These are phyloP conservation scores for Saccharomycopsis sp. DNA, from an alignment of 805 yeast genomes.

Conservation along the genomic window DNA sequence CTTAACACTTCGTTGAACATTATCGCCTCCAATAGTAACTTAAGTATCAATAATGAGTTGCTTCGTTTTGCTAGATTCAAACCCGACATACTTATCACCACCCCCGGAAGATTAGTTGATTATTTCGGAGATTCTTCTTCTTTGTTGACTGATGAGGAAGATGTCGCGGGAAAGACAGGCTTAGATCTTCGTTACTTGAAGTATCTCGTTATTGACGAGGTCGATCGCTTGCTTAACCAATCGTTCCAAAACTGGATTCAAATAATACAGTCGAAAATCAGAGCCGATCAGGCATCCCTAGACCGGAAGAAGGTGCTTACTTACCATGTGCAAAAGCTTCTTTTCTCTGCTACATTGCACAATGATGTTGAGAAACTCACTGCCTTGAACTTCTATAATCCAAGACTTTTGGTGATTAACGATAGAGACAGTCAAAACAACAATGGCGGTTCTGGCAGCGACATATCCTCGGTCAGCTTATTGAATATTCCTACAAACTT, in stretches of 20 bases:
- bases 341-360: constrained; percentile 90
- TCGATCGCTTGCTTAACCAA: constrained; percentile 77
- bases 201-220: constrained; percentile 72
- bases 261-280: constrained; percentile 37
- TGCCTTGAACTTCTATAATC: constrained; percentile 59
- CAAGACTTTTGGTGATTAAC: constrained; percentile 71
- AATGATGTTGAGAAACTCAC: constrained; percentile 86
- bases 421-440: constrained; percentile 32
- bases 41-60: constrained; percentile 57
- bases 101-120: constrained; percentile 83
- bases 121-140: constrained; percentile 36
- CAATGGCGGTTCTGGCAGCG: constrained; percentile 44
- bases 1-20: constrained; percentile 55
- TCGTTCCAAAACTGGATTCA: constrained; percentile 90
- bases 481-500: constrained; percentile 34
- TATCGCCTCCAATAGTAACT: constrained; percentile 46
- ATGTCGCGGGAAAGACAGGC: constrained; percentile 22
- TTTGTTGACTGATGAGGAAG: constrained; percentile 24
- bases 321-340: constrained; percentile 48
- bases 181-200: constrained; percentile 47
- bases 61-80: constrained; percentile 36
- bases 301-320: constrained; percentile 24
- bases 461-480: constrained; percentile 47
- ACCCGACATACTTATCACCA: constrained; percentile 64
- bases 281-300: constrained; percentile 29